Evolutionary conservation across 225 moss, liverwort and hornwort genomes (phyloP).

Genomic region (Lunularia cruciata): DNA sequence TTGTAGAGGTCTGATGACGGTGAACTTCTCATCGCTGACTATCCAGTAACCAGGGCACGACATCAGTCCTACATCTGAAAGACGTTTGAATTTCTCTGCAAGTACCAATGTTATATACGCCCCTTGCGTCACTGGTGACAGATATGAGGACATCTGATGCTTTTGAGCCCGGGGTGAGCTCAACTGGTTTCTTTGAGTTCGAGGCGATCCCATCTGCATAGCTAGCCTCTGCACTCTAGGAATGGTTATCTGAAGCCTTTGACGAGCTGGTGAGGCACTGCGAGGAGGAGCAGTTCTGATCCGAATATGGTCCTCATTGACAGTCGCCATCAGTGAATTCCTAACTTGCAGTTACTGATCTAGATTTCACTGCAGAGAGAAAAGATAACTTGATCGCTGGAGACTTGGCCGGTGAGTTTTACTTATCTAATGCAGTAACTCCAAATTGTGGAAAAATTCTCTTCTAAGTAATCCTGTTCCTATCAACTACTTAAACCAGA

Average conservation of each 20-base stretch:
- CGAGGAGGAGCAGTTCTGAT: constrained; percentile 11
- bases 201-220: constrained; percentile 18
- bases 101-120: constrained; percentile 16
- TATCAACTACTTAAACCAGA: not conserved
- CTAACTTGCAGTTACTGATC: not conserved
- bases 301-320: constrained; percentile 8
- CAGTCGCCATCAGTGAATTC: not conserved
- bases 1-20: constrained; percentile 8
- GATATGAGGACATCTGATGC: constrained; percentile 12
- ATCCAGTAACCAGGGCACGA: not conserved
- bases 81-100: not conserved
- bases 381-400: not conserved
- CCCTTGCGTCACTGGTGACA: constrained; percentile 11
- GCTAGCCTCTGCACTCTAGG: constrained; percentile 8
- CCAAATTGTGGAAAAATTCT: no score
- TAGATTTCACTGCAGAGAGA: not conserved
- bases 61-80: constrained; percentile 5
- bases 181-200: constrained; percentile 1
- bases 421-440: no score
- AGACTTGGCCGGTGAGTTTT: no score
- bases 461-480: not conserved
- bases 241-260: constrained; percentile 12
- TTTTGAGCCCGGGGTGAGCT: constrained; percentile 13
- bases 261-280: constrained; percentile 13
- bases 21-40: constrained; percentile 12